Conservation (phyloP, 768 basidiomycete genomes). For the Stropharia rugosoannulata region DNA sequence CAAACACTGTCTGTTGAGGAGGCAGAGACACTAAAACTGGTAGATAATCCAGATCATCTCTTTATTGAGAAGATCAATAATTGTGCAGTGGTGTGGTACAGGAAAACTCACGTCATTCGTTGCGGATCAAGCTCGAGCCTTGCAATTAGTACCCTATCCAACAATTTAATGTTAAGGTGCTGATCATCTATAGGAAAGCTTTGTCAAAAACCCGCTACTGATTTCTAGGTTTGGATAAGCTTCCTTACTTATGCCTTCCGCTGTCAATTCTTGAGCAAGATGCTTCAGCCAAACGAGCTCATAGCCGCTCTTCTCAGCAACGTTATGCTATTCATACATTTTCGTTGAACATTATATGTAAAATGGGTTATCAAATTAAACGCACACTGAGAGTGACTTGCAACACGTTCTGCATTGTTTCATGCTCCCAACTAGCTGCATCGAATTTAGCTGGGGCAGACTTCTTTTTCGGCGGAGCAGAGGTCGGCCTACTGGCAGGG, state of each 20-base stretch:
- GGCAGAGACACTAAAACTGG: constrained; percentile 78
- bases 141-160: constrained; percentile 81
- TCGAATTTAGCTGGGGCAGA: constrained; percentile 44
- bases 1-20: constrained; percentile 75
- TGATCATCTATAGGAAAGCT: constrained; percentile 29
- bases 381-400: constrained; percentile 80
- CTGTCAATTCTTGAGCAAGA: constrained; percentile 63
- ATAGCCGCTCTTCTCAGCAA: constrained; percentile 61
- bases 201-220: constrained; percentile 2
- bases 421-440: constrained; percentile 70
- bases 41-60: constrained; percentile 74
- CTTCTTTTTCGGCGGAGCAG: constrained; percentile 51
- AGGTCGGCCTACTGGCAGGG: constrained; percentile 30
- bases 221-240: background rate
- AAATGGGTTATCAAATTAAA: constrained; percentile 9
- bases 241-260: constrained; percentile 53
- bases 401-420: constrained; percentile 64
- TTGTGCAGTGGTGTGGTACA: background rate
- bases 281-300: constrained; percentile 83
- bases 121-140: constrained; percentile 79
- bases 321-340: constrained; percentile 42
- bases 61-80: constrained; percentile 26
- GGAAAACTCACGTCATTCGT: constrained; percentile 57
- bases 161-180: constrained; percentile 53
- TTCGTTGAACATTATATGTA: background rate